A percentile compares a stretch with the other conserved stretches of the same genome.
phyloP scores from a whole-genome alignment of 2,329 filamentous ascomycete species.

The Uncinocarpus reesii region DNA sequence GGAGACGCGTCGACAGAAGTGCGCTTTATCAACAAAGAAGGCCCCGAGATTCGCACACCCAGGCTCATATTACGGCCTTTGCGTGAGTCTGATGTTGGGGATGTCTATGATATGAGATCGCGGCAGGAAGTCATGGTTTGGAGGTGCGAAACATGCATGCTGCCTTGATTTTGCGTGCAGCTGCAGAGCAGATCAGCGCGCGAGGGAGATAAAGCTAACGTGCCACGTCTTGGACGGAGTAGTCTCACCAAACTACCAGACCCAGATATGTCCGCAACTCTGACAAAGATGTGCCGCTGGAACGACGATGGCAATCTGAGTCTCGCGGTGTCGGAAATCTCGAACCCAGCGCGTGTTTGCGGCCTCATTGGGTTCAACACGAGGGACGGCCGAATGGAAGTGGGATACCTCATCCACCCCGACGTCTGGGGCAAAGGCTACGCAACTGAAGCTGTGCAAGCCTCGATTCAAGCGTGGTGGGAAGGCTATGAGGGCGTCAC shows the following conservation, averaged over 20 bases:
- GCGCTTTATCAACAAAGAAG: background rate
- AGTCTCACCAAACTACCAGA: conserved; percentile 12
- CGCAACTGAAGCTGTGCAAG: conserved; percentile 14
- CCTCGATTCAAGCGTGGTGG: conserved; percentile 15
- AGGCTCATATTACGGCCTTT: conserved; percentile 20
- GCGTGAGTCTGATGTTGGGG: conserved; percentile 17
- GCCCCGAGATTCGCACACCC: conserved; percentile 4
- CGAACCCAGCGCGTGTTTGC: conserved; percentile 5
- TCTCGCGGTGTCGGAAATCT: conserved; percentile 1
- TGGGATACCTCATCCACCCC: conserved; percentile 14
- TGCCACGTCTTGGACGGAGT: too few species aligned
- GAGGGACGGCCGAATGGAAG: conserved; percentile 1
- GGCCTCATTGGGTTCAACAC: background rate
- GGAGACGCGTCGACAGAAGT: background rate
- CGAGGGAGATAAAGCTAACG: too few species aligned
- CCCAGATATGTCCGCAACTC: conserved; percentile 8
- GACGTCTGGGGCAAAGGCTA: conserved; percentile 17
- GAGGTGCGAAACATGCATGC: too few species aligned
- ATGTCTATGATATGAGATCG: conserved; percentile 21
- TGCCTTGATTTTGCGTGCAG: too few species aligned
- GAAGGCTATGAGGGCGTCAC: conserved; percentile 1
- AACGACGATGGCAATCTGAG: conserved; percentile 4
- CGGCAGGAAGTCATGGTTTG: conserved; percentile 23
- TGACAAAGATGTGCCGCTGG: conserved; percentile 4
- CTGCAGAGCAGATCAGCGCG: too few species aligned